Conservation (phyloP, 192 early-diverging fungal species). For the Pilaira anomala region DNA sequence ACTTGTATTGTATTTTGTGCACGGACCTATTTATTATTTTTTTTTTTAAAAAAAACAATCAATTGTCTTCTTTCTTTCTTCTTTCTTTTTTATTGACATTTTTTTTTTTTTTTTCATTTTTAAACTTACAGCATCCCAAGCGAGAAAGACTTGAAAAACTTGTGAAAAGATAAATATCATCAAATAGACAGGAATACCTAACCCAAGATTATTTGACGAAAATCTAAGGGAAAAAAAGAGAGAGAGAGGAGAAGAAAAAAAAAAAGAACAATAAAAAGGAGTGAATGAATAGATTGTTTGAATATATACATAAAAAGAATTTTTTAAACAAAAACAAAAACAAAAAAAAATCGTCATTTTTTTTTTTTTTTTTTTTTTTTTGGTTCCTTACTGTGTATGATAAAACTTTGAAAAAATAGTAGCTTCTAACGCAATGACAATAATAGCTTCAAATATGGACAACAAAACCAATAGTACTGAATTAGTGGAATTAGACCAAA, state of each 20-base stretch:
- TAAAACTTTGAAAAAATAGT: constrained; percentile 48
- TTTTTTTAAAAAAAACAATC: neutral
- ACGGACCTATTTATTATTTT: constrained; percentile 45
- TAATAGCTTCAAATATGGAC: constrained; percentile 48
- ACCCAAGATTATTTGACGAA: constrained; percentile 14
- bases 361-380: neutral
- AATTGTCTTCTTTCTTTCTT: no score
- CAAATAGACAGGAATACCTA: constrained; percentile 66
- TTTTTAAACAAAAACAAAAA: no score
- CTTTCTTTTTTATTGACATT: no score
- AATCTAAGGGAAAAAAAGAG: neutral
- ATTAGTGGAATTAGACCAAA: constrained; percentile 30
- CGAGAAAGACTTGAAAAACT: constrained; percentile 61
- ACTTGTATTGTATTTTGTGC: constrained; percentile 73
- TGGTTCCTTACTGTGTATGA: constrained; percentile 29
- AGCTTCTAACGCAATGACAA: constrained; percentile 54
- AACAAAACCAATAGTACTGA: constrained; percentile 31
- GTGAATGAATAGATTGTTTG: neutral
- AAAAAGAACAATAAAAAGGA: neutral
- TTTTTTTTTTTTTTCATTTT: no score
- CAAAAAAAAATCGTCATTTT: neutral
- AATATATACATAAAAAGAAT: neutral
- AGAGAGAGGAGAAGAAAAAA: neutral
- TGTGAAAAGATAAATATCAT: constrained; percentile 72
- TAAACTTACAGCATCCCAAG: constrained; percentile 68